Evolutionary conservation across 768 basidiomycete genomes (phyloP), one percentile per base, ranked within the genome.

Genomic region (Pleurotus tuber-regium): DNA sequence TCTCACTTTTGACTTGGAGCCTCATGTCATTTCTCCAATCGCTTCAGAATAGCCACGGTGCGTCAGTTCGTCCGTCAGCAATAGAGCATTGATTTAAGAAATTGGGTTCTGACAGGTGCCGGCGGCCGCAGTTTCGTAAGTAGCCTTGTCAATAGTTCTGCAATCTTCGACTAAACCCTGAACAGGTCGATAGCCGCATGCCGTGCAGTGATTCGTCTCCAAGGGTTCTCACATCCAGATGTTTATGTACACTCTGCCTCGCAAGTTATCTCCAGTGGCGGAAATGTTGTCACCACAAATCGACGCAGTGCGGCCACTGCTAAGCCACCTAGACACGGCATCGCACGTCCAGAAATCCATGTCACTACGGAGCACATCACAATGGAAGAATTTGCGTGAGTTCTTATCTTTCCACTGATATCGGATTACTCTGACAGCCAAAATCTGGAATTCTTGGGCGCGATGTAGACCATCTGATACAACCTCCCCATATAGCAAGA

Each of bases 171-270:
- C 53, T 48, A 28, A 53, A 41, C 29, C 43, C 38, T 23, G 50
- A 23, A 9, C 53, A 80, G 78, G 21, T 73, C 80, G 6, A 82
- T 84, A 47, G 83, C 84, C 18, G 81, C 86, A 24, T 84, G 84
- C 63, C 78, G 86, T 38, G 78, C 83, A 24, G 86, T 87, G 39
- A 83, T 86, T 62, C 75, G 83, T 53, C 70, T 88, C 19, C 74
- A 80, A 30, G 82, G 84, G 47, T 83, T 80, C 57, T 76, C 69
- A 56, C 60, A 69, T 36, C 67, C 59, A 50, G 73, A 78, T 23
- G 66, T 73, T 18, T 78, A 77, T 53, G 61, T 78, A 7, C 75
- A 79, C 57, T 76, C 80, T 1, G 66, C 75, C 43, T 68, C 73
- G 23, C 70, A 65, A 10, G 65, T 73, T 31, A n/a, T n/a, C n/a